Conservation (phyloP, 257 asterid species). For the Primulina huaijiensis region DNA sequence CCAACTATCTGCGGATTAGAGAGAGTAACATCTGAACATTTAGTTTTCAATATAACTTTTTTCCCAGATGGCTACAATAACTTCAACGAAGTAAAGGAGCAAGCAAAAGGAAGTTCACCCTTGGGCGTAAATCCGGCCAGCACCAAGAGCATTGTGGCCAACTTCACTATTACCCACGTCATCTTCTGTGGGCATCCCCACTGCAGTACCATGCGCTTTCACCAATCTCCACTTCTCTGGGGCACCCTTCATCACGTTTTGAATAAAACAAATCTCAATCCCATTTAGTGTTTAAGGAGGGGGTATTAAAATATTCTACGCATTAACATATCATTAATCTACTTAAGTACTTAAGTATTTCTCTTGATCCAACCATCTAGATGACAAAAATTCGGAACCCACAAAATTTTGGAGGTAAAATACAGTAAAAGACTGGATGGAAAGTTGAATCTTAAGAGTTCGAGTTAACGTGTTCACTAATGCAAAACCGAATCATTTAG, state of each 20-base stretch:
- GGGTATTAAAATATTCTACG: too few relatives aligned
- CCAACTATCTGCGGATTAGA: too few relatives aligned
- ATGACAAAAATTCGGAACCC: neutral
- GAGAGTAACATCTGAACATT: neutral
- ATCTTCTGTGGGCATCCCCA: slow-evolving; percentile 94
- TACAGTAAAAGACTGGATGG: neutral
- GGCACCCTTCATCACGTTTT: slow-evolving; percentile 63
- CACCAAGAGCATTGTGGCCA: slow-evolving; percentile 99
- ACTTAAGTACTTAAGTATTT: neutral
- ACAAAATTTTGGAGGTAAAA: too few relatives aligned
- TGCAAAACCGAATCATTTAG: neutral
- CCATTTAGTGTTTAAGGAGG: neutral
- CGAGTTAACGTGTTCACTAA: neutral
- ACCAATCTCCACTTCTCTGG: slow-evolving; percentile 96
- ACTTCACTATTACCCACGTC: slow-evolving; percentile 99
- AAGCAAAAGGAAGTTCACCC: slow-evolving; percentile 52
- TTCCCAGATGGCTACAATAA: neutral
- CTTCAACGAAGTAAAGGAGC: neutral
- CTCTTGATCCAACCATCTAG: neutral
- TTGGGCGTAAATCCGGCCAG: slow-evolving; percentile 95
- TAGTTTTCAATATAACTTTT: neutral
- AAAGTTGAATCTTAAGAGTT: neutral
- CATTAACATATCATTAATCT: too few relatives aligned
- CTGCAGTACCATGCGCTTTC: slow-evolving; percentile 91
- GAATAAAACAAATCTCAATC: slow-evolving; percentile 19